A percentile compares a stretch with the other conserved stretches of the same genome.
Conservation (phyloP, 2,329 filamentous ascomycete species). For the Diaporthe amygdali region DNA sequence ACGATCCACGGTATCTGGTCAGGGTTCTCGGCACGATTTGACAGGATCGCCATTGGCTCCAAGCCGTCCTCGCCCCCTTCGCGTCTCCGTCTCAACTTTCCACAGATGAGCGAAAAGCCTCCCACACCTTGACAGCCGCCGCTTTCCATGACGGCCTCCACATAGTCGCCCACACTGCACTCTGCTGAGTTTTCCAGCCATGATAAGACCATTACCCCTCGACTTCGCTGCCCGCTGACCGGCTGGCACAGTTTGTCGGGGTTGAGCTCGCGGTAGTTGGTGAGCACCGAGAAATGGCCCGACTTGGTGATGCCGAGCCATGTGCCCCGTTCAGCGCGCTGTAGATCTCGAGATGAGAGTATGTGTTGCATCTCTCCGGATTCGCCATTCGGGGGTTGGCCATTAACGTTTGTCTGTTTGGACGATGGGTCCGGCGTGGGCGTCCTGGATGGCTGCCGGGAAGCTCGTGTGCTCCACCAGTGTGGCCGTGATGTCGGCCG, state of each 20-base stretch:
- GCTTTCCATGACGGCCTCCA: conserved; percentile 56
- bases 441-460: conserved; percentile 19
- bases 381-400: conserved; percentile 17
- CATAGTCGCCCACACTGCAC: conserved; percentile 56
- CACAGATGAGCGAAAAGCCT: conserved; percentile 71
- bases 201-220: conserved; percentile 68
- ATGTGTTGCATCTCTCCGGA: conserved; percentile 41
- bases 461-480: conserved; percentile 60
- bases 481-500: conserved; percentile 67
- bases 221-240: conserved; percentile 59
- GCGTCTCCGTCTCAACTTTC: conserved; percentile 52
- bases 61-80: conserved; percentile 32
- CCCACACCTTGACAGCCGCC: conserved; percentile 65
- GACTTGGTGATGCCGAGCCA: conserved; percentile 68
- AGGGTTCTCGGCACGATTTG: conserved; percentile 60
- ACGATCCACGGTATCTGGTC: conserved; percentile 64
- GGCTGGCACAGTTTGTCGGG: conserved; percentile 55
- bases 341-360: conserved; percentile 66
- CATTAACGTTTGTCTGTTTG: conserved; percentile 10
- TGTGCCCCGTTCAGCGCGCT: conserved; percentile 66
- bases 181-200: conserved; percentile 59
- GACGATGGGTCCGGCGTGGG: conserved; percentile 20
- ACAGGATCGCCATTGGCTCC: conserved; percentile 64
- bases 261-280: conserved; percentile 67
- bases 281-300: conserved; percentile 67